Base-by-base conservation (phyloP, 164 flowering plant genomes). In the Warburgia ugandensis region DNA sequence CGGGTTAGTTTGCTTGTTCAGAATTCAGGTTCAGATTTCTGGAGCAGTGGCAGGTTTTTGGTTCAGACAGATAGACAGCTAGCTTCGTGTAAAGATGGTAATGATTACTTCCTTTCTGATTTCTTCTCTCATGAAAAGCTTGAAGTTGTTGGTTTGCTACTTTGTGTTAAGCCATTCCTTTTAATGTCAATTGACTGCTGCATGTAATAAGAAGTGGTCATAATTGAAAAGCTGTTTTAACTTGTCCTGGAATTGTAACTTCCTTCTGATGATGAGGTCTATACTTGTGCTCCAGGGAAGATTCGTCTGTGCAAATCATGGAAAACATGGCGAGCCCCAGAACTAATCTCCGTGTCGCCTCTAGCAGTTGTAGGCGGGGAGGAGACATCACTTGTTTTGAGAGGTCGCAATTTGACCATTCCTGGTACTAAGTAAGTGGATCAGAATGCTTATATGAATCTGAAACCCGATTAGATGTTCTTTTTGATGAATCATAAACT, bases 21-120 rank as follows among this genome's bases (percentile, higher is more conserved):
- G 28, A 73, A 63, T 58, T 56, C 78, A 48, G 66, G 65, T 49
- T 62, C 72, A 30, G 80, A 73, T 55, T 82, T 90, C 52, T 90
- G 97, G 97, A 73, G 77, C 54, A 77, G 45, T 54, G 87, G 95
- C 47, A 82, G 94, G 60, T 86, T 90, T 61, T 55, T 84, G 58
- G 73, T 82, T 43, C 72, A 76, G 27, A 74, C 77, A 0, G 81
- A 77, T 47, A 70, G 67, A 52, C 77, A 76, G 49, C 59, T 89
- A 48, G 94, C 81, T 43, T 81, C 84, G 10, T 73, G 80, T 61
- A 77, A 74, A 52, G 78, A 84, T 71, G 97, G 97, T 89, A 26
- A 61, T 59, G 29, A 49, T 45, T 21, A 22, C 14, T 12, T 1
- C 4, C 9, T 14, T 50, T 35, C 0, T 8, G 33, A 35, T 33